Percentiles rank a stretch among this genome's conserved stretches.
These are phyloP conservation scores for Clitocybe nebularis DNA, from an alignment of 1,284 basidiomycete species.

Conservation along the genomic window DNA sequence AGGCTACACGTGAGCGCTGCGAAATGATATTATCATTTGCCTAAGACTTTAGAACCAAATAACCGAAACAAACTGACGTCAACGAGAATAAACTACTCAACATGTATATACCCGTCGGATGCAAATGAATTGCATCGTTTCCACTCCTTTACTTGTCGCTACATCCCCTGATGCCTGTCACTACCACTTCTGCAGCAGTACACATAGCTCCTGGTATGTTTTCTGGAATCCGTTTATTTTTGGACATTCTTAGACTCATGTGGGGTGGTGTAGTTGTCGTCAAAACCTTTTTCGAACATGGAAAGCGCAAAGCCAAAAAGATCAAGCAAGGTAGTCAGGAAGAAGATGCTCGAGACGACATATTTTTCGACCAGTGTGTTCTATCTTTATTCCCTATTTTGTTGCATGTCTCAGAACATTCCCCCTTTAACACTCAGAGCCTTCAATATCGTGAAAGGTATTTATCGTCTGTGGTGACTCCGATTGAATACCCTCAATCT, in stretches of 20 bases:
- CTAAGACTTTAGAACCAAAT: slow-evolving; percentile 2
- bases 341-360: slow-evolving; percentile 49
- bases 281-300: slow-evolving; percentile 61
- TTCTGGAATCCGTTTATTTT: not conserved
- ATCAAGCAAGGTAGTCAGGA: slow-evolving; percentile 33
- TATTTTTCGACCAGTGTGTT: slow-evolving; percentile 61
- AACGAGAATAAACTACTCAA: too few relatives aligned
- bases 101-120: too few relatives aligned
- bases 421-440: too few relatives aligned
- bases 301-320: slow-evolving; percentile 42
- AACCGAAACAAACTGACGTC: slow-evolving; percentile 6
- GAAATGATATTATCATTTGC: slow-evolving; percentile 5
- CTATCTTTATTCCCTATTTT: not conserved
- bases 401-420: too few relatives aligned
- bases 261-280: slow-evolving; percentile 27
- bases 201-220: slow-evolving; percentile 49
- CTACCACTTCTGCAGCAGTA: slow-evolving; percentile 46
- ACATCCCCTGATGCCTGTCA: slow-evolving; percentile 41
- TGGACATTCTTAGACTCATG: not conserved
- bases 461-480: not conserved
- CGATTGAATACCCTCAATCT: slow-evolving; percentile 2
- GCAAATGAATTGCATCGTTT: not conserved
- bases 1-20: not conserved
- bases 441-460: slow-evolving; percentile 60
- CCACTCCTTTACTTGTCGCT: slow-evolving; percentile 7